A percentile compares a stretch with the other conserved stretches of the same genome.
These are phyloP conservation scores for Heritiera littoralis DNA, from an alignment of 345 rosid genomes.

Conservation along the genomic window DNA sequence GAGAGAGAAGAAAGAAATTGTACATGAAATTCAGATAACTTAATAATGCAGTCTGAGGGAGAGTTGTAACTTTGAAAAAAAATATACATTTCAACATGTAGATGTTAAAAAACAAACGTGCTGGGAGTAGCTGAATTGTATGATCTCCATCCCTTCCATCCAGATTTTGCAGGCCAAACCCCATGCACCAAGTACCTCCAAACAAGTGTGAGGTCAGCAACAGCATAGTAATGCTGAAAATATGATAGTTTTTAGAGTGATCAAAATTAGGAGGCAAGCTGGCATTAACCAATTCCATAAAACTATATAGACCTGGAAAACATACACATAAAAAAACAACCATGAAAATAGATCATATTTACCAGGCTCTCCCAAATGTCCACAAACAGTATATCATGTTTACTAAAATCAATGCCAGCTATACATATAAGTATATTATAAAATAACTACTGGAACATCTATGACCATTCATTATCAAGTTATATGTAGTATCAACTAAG, in stretches of 20 bases:
- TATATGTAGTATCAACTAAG: no score
- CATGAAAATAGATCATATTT: slow-evolving; percentile 28
- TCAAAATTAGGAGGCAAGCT: not conserved
- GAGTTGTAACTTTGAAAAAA: no score
- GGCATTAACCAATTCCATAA: no score
- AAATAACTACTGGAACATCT: not conserved
- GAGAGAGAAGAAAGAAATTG: no score
- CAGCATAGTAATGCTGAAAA: not conserved
- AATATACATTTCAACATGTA: no score
- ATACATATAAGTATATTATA: slow-evolving; percentile 20
- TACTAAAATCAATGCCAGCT: slow-evolving; percentile 78
- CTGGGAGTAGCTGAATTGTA: slow-evolving; percentile 79
- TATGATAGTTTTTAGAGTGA: not conserved
- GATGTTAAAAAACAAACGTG: no score
- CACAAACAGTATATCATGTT: slow-evolving; percentile 90
- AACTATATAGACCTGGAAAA: not conserved
- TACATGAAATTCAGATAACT: no score
- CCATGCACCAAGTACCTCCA: slow-evolving; percentile 97
- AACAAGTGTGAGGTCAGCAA: slow-evolving; percentile 25
- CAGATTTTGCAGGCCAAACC: slow-evolving; percentile 98
- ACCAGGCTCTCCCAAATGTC: slow-evolving; percentile 99
- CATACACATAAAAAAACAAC: not conserved
- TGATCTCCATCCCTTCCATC: slow-evolving; percentile 99
- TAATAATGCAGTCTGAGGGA: no score
- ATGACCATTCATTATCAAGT: not conserved